These are phyloP conservation scores for Pelargonium citronellum DNA, from an alignment of 441 rosid genomes.

Conservation along the genomic window DNA sequence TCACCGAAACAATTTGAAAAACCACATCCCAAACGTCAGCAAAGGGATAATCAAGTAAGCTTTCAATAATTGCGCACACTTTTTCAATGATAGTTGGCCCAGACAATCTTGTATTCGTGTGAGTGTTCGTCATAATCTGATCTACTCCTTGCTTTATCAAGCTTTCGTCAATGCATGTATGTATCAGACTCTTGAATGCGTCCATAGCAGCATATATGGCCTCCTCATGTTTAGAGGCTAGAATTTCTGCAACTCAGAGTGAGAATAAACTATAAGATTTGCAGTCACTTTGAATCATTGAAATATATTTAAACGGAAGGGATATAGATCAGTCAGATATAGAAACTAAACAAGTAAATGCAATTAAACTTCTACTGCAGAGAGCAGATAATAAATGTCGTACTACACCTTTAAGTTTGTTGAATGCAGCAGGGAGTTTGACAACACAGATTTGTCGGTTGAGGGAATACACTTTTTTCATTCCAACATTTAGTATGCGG, in stretches of 20 bases:
- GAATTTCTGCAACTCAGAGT: slow-evolving; percentile 50
- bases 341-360: background rate
- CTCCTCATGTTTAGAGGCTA: slow-evolving; percentile 85
- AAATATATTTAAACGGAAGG: background rate
- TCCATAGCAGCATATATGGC: slow-evolving; percentile 74
- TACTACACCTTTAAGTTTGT: slow-evolving; percentile 63
- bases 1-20: slow-evolving; percentile 67
- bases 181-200: slow-evolving; percentile 65
- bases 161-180: slow-evolving; percentile 61
- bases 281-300: background rate
- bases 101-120: slow-evolving; percentile 37
- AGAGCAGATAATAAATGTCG: too few relatives aligned
- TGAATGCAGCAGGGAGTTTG: slow-evolving; percentile 67
- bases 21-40: slow-evolving; percentile 75
- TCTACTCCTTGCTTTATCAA: slow-evolving; percentile 73
- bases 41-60: slow-evolving; percentile 74
- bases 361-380: background rate
- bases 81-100: slow-evolving; percentile 77
- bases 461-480: slow-evolving; percentile 53
- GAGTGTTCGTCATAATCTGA: slow-evolving; percentile 35
- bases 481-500: slow-evolving; percentile 71
- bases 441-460: slow-evolving; percentile 59
- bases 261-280: slow-evolving; percentile 9
- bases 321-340: background rate
- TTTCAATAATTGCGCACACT: slow-evolving; percentile 62